These are phyloP conservation scores for Crithidia acanthocephali DNA, from an alignment of 208 protist species.

Conservation along the genomic window DNA sequence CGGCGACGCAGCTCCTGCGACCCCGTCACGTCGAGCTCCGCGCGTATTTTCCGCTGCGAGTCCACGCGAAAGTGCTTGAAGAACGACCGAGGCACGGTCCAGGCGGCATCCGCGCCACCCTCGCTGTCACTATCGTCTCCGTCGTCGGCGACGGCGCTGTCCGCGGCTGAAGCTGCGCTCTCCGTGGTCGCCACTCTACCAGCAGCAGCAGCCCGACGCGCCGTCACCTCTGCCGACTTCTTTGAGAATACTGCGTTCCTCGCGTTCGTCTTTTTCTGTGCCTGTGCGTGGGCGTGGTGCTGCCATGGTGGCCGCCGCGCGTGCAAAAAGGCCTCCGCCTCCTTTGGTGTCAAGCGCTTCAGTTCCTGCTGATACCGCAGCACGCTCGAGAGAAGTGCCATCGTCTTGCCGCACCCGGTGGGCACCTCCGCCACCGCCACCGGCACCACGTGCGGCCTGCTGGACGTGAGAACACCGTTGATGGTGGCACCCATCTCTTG, in stretches of 20 bases:
- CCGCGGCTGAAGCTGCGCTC: no score
- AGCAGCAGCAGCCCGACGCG: no score
- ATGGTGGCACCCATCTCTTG: conserved; percentile 88
- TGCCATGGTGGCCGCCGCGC: conserved; percentile 73
- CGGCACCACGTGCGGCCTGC: conserved; percentile 33
- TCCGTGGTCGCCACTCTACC: no score
- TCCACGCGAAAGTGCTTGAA: conserved; percentile 64
- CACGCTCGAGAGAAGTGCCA: conserved; percentile 93
- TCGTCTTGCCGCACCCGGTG: conserved; percentile 98
- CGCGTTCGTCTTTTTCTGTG: neutral
- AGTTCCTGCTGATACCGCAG: conserved; percentile 84
- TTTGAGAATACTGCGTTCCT: neutral
- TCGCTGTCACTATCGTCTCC: neutral
- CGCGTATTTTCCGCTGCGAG: conserved; percentile 39
- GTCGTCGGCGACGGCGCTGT: neutral
- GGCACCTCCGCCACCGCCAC: conserved; percentile 92
- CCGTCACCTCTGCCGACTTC: neutral
- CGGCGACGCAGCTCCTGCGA: conserved; percentile 63
- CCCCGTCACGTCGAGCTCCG: conserved; percentile 48
- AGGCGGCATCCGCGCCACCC: conserved; percentile 24
- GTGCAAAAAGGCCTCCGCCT: conserved; percentile 90
- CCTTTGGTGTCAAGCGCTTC: conserved; percentile 93
- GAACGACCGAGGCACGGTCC: conserved; percentile 44
- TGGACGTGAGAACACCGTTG: conserved; percentile 29
- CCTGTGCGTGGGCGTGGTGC: neutral